phyloP scores from a whole-genome alignment of 768 basidiomycete genomes.

The Rubroboletus satanas region DNA sequence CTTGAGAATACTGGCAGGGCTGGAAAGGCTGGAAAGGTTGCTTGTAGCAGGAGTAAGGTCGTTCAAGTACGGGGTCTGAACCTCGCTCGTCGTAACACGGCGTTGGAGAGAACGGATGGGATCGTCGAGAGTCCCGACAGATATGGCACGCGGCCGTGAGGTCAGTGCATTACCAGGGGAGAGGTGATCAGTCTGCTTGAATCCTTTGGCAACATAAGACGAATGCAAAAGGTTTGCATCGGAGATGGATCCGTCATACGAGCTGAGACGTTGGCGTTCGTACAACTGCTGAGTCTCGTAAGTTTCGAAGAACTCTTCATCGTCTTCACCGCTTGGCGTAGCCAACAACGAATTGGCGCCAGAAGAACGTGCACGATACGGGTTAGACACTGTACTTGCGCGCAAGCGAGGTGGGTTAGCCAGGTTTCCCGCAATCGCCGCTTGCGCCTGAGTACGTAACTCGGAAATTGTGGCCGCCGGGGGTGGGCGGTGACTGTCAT shows the following conservation, averaged over 20 bases:
- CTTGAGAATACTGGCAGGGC: constrained; percentile 51
- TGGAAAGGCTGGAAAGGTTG: constrained; percentile 19
- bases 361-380: constrained; percentile 71
- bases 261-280: constrained; percentile 55
- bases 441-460: constrained; percentile 84
- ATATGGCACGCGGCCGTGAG: constrained; percentile 75
- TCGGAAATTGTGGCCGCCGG: constrained; percentile 87
- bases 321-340: constrained; percentile 62
- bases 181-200: constrained; percentile 71
- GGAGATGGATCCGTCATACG: constrained; percentile 54
- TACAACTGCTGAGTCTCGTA: constrained; percentile 42
- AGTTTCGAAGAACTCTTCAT: constrained; percentile 71
- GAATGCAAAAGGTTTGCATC: constrained; percentile 52
- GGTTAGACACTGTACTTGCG: constrained; percentile 90
- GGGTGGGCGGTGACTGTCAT: constrained; percentile 68
- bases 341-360: constrained; percentile 57
- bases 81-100: constrained; percentile 55
- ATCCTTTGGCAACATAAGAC: constrained; percentile 66
- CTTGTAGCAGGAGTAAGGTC: constrained; percentile 47
- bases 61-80: constrained; percentile 52
- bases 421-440: constrained; percentile 81
- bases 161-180: constrained; percentile 38
- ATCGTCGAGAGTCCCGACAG: constrained; percentile 85
- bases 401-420: constrained; percentile 77
- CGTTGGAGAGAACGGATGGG: constrained; percentile 67